These are phyloP conservation scores for Benincasa hispida DNA, from an alignment of 306 rosid genomes.

Conservation along the genomic window DNA sequence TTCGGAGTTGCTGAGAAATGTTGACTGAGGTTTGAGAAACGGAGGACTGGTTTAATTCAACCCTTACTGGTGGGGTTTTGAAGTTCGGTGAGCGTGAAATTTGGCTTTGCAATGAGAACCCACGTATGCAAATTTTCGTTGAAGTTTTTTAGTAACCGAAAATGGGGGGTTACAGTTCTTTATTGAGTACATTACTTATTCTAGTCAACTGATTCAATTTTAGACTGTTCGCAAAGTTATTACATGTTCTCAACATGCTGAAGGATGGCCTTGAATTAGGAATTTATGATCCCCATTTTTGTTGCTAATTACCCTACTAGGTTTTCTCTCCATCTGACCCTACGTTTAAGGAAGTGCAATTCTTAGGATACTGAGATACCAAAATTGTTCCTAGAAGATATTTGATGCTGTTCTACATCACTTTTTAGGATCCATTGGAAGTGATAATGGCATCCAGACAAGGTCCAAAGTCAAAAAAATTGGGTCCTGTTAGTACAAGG, in stretches of 20 bases:
- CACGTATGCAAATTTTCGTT: background rate
- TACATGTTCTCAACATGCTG: background rate
- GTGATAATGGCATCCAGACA: conserved; percentile 65
- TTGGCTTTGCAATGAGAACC: background rate
- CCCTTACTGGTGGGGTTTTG: background rate
- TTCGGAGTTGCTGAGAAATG: background rate
- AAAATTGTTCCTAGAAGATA: conserved; percentile 1
- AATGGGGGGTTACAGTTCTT: background rate
- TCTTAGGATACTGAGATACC: background rate
- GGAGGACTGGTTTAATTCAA: background rate
- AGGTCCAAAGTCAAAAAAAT: conserved; percentile 39
- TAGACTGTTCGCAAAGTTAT: background rate
- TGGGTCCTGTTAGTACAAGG: conserved; percentile 27
- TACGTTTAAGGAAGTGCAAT: background rate
- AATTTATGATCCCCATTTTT: background rate
- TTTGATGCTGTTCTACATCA: conserved; percentile 7
- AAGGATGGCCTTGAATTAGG: background rate
- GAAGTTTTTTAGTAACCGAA: background rate
- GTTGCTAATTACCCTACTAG: background rate
- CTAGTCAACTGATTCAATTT: background rate
- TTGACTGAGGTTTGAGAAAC: background rate
- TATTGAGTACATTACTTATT: background rate
- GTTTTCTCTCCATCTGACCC: background rate
- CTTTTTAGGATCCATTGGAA: conserved; percentile 30
- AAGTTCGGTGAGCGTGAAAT: background rate